Percentiles rank a stretch among this genome's conserved stretches.
Conservation (phyloP, 2,329 filamentous ascomycete species). For the Fusarium paranaense region DNA sequence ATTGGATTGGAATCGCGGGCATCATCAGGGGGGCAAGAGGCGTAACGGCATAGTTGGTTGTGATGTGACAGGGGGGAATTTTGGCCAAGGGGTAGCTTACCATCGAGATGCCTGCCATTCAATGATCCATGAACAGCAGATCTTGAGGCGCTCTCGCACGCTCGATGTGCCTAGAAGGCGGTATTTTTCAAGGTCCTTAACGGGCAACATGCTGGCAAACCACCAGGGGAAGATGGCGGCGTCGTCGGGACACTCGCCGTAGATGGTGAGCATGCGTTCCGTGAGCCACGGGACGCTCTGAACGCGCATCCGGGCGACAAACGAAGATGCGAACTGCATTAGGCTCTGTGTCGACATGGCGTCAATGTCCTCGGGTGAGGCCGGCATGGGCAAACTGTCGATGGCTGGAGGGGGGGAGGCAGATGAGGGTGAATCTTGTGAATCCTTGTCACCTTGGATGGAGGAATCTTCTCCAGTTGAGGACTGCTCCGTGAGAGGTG, state of each 20-base stretch:
- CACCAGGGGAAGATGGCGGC: constrained; percentile 87
- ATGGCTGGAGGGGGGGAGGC: background rate
- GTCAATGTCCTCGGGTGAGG: constrained; percentile 33
- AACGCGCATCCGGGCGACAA: constrained; percentile 75
- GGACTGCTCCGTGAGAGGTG: constrained; percentile 4
- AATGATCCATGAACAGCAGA: constrained; percentile 82
- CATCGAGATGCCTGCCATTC: constrained; percentile 77
- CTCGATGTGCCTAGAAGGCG: constrained; percentile 77
- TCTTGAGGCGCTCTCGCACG: constrained; percentile 84
- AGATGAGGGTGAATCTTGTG: background rate
- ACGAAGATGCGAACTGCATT: constrained; percentile 73
- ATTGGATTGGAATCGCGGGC: background rate
- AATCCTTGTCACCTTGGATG: constrained; percentile 8
- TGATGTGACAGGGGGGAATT: background rate
- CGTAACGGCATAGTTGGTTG: background rate
- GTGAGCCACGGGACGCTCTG: constrained; percentile 81
- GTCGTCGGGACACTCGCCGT: constrained; percentile 82
- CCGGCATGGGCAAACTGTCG: constrained; percentile 5
- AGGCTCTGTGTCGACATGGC: constrained; percentile 77
- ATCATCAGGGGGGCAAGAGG: background rate
- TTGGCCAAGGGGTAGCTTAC: constrained; percentile 63
- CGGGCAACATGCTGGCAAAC: constrained; percentile 85
- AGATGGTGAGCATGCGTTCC: constrained; percentile 76
- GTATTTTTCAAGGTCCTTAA: constrained; percentile 84
- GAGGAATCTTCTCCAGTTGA: background rate